Evolutionary conservation across 75 land plant genomes (phyloP).

Genomic region (Pinus taeda): DNA sequence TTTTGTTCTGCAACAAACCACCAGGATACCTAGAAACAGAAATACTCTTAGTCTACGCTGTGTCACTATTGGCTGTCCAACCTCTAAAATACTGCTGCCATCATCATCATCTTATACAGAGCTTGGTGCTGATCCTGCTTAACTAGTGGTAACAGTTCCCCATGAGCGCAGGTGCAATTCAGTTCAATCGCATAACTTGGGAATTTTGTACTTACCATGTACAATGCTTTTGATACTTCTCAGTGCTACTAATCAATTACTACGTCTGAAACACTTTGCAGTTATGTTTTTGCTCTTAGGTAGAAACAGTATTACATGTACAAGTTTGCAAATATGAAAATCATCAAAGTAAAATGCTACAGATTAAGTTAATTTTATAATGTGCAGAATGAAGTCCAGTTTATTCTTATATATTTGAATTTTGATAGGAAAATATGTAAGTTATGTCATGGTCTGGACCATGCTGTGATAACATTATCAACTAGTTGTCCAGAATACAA

Average conservation of each 20-base stretch:
- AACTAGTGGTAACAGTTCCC: too few species aligned
- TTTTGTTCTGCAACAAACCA: slow-evolving; percentile 54
- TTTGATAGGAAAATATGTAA: slow-evolving; percentile 2
- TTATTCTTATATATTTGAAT: not conserved
- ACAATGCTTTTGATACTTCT: too few species aligned
- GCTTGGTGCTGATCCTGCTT: too few species aligned
- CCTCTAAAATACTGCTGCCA: too few species aligned
- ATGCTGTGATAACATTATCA: not conserved
- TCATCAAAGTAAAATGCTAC: not conserved
- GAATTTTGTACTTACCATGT: too few species aligned
- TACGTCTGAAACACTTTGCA: too few species aligned
- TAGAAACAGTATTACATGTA: not conserved
- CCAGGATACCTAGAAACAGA: slow-evolving; percentile 26
- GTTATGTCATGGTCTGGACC: not conserved
- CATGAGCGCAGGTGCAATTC: too few species aligned
- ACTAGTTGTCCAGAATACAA: not conserved
- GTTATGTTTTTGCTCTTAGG: not conserved
- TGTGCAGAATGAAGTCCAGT: not conserved
- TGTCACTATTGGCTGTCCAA: too few species aligned
- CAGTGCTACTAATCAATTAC: too few species aligned
- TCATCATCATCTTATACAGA: too few species aligned
- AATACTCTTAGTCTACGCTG: too few species aligned
- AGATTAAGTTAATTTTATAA: not conserved
- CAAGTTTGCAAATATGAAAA: not conserved
- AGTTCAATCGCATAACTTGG: too few species aligned